These are phyloP conservation scores for Blastobotrys aristatus DNA, from an alignment of 1,139 yeast species.

Conservation along the genomic window DNA sequence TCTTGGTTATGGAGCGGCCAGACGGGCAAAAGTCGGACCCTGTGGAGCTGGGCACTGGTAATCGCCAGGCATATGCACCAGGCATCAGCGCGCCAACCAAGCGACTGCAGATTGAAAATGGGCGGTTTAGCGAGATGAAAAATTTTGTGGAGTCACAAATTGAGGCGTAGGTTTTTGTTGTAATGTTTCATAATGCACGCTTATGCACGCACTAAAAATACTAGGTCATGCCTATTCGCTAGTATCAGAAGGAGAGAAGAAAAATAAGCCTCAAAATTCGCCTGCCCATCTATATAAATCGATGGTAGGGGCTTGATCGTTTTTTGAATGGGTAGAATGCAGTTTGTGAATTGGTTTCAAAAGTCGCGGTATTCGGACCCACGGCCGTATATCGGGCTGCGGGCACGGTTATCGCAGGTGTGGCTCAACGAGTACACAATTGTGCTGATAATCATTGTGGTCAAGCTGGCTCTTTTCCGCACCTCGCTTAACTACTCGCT, in stretches of 20 bases:
- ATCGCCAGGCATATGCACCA: conserved; percentile 8
- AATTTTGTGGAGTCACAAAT: too few species aligned
- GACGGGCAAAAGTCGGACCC: conserved; percentile 7
- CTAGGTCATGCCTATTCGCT: too few species aligned
- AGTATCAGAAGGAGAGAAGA: too few species aligned
- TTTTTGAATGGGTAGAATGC: too few species aligned
- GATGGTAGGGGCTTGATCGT: too few species aligned
- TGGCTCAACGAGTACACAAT: conserved; percentile 34
- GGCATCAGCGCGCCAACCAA: not conserved
- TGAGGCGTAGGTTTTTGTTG: not conserved
- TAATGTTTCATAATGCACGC: too few species aligned
- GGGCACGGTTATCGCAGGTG: conserved; percentile 33
- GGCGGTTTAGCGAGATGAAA: not conserved
- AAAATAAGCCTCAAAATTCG: too few species aligned
- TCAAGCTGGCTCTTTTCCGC: conserved; percentile 33
- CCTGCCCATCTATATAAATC: too few species aligned
- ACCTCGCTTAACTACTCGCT: conserved; percentile 26
- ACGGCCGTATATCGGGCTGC: conserved; percentile 32
- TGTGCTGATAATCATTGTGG: conserved; percentile 29
- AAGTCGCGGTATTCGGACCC: not conserved
- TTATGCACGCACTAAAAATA: too few species aligned
- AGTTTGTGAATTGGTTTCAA: not conserved
- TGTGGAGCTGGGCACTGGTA: not conserved
- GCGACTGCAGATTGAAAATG: conserved; percentile 2
- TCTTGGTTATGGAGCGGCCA: conserved; percentile 12